phyloP scores from a whole-genome alignment of 2,329 filamentous ascomycete species.

The Ceratocystis ficicola region DNA sequence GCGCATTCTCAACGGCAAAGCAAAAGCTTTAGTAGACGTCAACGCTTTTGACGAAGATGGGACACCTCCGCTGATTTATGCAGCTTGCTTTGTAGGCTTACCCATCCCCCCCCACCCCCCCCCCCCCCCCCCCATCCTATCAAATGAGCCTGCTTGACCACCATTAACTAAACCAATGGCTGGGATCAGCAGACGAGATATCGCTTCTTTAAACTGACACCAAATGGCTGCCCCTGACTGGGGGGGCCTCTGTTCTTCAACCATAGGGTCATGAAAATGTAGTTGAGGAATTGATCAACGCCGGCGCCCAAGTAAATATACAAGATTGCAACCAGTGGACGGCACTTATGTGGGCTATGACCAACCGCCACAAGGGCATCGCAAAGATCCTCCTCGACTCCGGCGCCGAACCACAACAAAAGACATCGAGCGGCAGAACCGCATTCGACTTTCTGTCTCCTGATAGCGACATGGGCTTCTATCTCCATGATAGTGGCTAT shows the following conservation, averaged over 20 bases:
- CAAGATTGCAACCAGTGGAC: slow-evolving; percentile 97
- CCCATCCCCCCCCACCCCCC: not conserved
- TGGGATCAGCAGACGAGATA: slow-evolving; percentile 11
- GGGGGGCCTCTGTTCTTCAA: slow-evolving; percentile 13
- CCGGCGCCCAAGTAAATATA: slow-evolving; percentile 77
- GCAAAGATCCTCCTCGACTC: slow-evolving; percentile 86
- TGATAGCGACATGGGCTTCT: slow-evolving; percentile 92
- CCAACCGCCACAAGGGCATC: slow-evolving; percentile 91
- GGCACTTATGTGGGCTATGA: slow-evolving; percentile 99
- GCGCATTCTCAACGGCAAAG: slow-evolving; percentile 61
- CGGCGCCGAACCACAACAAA: slow-evolving; percentile 88
- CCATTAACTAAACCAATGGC: not conserved
- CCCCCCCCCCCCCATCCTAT: slow-evolving; percentile 7
- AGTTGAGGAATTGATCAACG: slow-evolving; percentile 69
- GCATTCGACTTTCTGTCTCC: slow-evolving; percentile 93
- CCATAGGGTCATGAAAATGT: slow-evolving; percentile 73
- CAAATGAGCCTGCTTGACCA: not conserved
- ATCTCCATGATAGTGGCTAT: slow-evolving; percentile 89
- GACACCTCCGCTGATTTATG: slow-evolving; percentile 92
- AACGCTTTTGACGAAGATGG: slow-evolving; percentile 87
- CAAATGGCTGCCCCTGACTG: slow-evolving; percentile 20
- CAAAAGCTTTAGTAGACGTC: slow-evolving; percentile 66
- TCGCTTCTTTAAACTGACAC: slow-evolving; percentile 17
- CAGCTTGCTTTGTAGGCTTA: slow-evolving; percentile 76
- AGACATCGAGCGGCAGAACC: slow-evolving; percentile 84